phyloP scores from a whole-genome alignment of 495 filamentous ascomycete genomes.

The Penicillium canariense region DNA sequence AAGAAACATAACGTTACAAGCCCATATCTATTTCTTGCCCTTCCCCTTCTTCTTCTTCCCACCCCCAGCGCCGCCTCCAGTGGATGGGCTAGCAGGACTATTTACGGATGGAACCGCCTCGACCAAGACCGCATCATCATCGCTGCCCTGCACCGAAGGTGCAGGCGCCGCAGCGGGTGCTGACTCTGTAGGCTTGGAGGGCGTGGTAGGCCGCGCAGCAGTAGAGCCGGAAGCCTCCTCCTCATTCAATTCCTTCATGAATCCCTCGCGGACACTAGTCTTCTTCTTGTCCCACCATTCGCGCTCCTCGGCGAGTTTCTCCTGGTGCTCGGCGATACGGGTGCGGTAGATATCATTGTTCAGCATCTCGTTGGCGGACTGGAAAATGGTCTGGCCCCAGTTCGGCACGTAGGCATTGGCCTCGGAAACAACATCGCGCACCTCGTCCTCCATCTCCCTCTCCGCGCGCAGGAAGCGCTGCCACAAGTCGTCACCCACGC shows the following conservation, averaged over 20 bases:
- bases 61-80: slow-evolving; percentile 31
- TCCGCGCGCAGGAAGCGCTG: slow-evolving; percentile 87
- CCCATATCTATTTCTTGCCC: slow-evolving; percentile 65
- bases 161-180: slow-evolving; percentile 16
- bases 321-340: slow-evolving; percentile 62
- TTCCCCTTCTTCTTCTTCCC: slow-evolving; percentile 70
- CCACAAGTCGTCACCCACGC: slow-evolving; percentile 95
- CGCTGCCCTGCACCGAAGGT: slow-evolving; percentile 49
- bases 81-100: slow-evolving; percentile 20
- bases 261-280: slow-evolving; percentile 66
- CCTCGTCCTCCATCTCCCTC: slow-evolving; percentile 96
- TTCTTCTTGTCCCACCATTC: slow-evolving; percentile 90
- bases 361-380: slow-evolving; percentile 83
- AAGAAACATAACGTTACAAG: slow-evolving; percentile 15
- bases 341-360: slow-evolving; percentile 63
- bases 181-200: slow-evolving; percentile 31
- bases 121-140: slow-evolving; percentile 85
- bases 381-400: slow-evolving; percentile 95
- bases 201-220: slow-evolving; percentile 18
- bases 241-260: slow-evolving; percentile 80
- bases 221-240: slow-evolving; percentile 23
- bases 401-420: slow-evolving; percentile 82
- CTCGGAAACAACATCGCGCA: slow-evolving; percentile 91
- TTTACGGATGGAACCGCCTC: slow-evolving; percentile 60
- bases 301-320: slow-evolving; percentile 66